A percentile compares a stretch with the other conserved stretches of the same genome.
These are phyloP conservation scores for Symbiodinium pilosum DNA, from an alignment of 73 alveolate species.

Conservation along the genomic window DNA sequence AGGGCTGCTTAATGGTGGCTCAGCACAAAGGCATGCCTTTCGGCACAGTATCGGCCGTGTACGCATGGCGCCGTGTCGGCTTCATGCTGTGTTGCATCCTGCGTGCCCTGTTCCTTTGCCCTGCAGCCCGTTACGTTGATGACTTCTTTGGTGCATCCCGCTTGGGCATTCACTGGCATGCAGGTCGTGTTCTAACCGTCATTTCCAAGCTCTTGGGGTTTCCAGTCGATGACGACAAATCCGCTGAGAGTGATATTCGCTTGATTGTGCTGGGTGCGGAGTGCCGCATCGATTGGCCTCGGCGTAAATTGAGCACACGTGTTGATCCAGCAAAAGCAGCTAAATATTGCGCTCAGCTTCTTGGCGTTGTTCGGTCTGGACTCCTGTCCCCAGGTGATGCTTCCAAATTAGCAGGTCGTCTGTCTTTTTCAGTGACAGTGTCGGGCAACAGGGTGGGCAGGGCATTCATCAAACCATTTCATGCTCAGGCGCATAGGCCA, in stretches of 20 bases:
- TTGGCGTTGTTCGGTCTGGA: not conserved
- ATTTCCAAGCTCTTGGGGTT: constrained; percentile 36
- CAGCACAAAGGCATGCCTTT: constrained; percentile 65
- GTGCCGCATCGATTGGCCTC: not conserved
- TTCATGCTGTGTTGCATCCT: not conserved
- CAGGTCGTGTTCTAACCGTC: not conserved
- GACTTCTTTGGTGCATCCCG: constrained; percentile 52
- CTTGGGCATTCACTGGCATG: not conserved
- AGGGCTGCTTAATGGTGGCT: not conserved
- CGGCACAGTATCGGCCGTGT: constrained; percentile 37
- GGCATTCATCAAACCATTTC: constrained; percentile 36
- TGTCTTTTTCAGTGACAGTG: constrained; percentile 30
- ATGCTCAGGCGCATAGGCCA: constrained; percentile 39
- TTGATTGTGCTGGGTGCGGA: constrained; percentile 29
- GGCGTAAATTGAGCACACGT: constrained; percentile 8
- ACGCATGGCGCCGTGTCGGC: constrained; percentile 69
- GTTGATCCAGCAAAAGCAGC: constrained; percentile 1
- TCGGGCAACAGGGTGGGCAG: constrained; percentile 46
- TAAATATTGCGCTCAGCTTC: not conserved
- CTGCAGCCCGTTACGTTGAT: constrained; percentile 38
- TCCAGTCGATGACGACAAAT: constrained; percentile 30
- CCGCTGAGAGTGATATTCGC: not conserved
- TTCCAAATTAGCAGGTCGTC: constrained; percentile 27
- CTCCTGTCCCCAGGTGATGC: not conserved
- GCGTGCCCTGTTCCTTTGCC: not conserved